A percentile compares a stretch with the other conserved stretches of the same genome.
Conservation (phyloP, 306 rosid genomes). For the Astragalus glycyphyllos region DNA sequence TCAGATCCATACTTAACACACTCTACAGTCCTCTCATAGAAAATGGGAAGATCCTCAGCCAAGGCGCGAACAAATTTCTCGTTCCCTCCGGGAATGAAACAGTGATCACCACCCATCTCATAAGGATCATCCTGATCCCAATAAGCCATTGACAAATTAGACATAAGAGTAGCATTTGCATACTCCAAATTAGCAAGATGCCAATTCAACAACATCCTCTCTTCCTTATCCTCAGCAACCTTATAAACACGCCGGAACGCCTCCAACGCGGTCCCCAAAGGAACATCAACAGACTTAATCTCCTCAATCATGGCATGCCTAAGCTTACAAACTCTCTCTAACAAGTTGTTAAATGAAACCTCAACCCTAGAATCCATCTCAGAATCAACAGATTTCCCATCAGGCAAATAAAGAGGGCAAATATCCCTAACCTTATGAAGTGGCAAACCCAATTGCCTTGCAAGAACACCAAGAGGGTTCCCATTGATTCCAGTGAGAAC, state of each 20-base stretch:
- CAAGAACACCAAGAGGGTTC: constrained; percentile 88
- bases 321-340: constrained; percentile 93
- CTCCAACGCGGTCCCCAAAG: constrained; percentile 81
- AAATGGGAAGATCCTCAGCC: constrained; percentile 80
- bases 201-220: constrained; percentile 89
- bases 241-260: constrained; percentile 73
- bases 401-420: constrained; percentile 86
- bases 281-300: constrained; percentile 75
- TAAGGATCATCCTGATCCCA: constrained; percentile 98
- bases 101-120: constrained; percentile 98
- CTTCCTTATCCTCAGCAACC: constrained; percentile 73
- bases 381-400: constrained; percentile 76
- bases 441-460: constrained; percentile 84
- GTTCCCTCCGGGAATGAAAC: constrained; percentile 90
- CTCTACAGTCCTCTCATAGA: constrained; percentile 75
- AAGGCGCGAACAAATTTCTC: constrained; percentile 75
- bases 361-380: constrained; percentile 76
- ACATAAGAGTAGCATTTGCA: constrained; percentile 88
- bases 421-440: constrained; percentile 92
- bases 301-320: constrained; percentile 87
- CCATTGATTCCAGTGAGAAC: constrained; percentile 93
- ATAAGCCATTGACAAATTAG: constrained; percentile 89
- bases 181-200: constrained; percentile 94
- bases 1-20: constrained; percentile 71
- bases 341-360: constrained; percentile 73